Evolutionary conservation across 75 land plant species (phyloP).

Genomic region (Gnetum montanum): DNA sequence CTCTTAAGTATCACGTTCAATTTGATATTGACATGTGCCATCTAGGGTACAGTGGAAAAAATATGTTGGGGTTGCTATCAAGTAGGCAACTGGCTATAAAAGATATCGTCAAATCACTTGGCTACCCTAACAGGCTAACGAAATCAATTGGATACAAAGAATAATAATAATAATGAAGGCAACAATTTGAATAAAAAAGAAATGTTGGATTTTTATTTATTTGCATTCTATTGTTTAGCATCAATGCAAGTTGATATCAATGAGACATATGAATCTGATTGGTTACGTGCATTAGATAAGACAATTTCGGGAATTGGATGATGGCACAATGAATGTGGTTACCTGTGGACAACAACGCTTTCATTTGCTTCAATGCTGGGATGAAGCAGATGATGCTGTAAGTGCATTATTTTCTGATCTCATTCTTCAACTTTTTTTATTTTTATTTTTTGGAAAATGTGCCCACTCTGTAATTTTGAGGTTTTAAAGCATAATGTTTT

Average conservation of each 20-base stretch:
- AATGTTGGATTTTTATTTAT: slow-evolving; percentile 2
- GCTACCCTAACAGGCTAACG: too few species aligned
- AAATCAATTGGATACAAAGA: too few species aligned
- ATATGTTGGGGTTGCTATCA: too few species aligned
- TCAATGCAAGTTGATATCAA: too few species aligned
- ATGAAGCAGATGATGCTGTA: slow-evolving; percentile 69
- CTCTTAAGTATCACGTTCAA: too few species aligned
- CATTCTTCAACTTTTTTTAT: background rate
- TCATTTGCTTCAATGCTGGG: slow-evolving; percentile 56
- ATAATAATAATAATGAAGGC: slow-evolving; percentile 1
- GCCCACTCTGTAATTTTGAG: background rate
- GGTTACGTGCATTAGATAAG: slow-evolving; percentile 61
- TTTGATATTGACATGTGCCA: too few species aligned
- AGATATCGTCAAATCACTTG: too few species aligned
- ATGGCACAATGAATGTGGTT: slow-evolving; percentile 87
- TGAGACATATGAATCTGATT: too few species aligned
- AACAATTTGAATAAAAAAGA: background rate
- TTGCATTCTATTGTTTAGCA: background rate
- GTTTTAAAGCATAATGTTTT: background rate
- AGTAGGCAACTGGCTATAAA: too few species aligned
- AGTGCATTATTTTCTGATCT: slow-evolving; percentile 6
- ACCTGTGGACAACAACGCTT: slow-evolving; percentile 91
- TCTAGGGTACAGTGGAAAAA: too few species aligned
- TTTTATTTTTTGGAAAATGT: too few species aligned
- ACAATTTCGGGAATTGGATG: slow-evolving; percentile 62